Percentiles rank a stretch among this genome's conserved stretches.
These are phyloP conservation scores for Podaxis carcinomalis DNA, from an alignment of 768 basidiomycete species.

Conservation along the genomic window DNA sequence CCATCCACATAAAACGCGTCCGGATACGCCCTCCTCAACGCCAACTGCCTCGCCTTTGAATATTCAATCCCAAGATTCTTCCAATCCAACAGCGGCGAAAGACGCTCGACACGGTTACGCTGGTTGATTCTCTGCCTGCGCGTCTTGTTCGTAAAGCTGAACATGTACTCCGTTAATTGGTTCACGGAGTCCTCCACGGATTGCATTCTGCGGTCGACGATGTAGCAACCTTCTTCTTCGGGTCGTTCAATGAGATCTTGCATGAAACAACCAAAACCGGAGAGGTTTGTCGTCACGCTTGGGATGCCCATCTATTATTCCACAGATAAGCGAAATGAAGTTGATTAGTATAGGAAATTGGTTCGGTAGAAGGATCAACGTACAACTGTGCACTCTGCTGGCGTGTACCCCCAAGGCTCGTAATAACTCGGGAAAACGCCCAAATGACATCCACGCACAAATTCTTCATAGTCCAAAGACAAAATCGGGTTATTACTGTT, in stretches of 20 bases:
- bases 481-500: conserved; percentile 98
- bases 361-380: conserved; percentile 23
- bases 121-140: conserved; percentile 98
- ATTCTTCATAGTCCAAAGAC: conserved; percentile 98
- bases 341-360: not conserved
- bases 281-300: conserved; percentile 94
- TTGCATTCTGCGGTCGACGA: conserved; percentile 87
- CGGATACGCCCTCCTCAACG: conserved; percentile 90
- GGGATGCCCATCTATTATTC: conserved; percentile 91
- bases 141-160: conserved; percentile 73
- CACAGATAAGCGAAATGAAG: not conserved
- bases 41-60: conserved; percentile 89
- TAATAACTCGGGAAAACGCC: conserved; percentile 99
- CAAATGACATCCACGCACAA: conserved; percentile 95
- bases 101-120: conserved; percentile 93
- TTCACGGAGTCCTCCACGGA: conserved; percentile 90
- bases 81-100: conserved; percentile 94
- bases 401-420: conserved; percentile 95
- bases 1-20: conserved; percentile 76
- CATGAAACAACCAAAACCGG: conserved; percentile 98
- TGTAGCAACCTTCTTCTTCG: conserved; percentile 94
- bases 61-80: conserved; percentile 98
- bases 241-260: conserved; percentile 95
- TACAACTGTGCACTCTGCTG: conserved; percentile 98
- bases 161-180: conserved; percentile 75